Conservation (phyloP, 73 alveolate species). For the Symbiodinium pilosum region DNA sequence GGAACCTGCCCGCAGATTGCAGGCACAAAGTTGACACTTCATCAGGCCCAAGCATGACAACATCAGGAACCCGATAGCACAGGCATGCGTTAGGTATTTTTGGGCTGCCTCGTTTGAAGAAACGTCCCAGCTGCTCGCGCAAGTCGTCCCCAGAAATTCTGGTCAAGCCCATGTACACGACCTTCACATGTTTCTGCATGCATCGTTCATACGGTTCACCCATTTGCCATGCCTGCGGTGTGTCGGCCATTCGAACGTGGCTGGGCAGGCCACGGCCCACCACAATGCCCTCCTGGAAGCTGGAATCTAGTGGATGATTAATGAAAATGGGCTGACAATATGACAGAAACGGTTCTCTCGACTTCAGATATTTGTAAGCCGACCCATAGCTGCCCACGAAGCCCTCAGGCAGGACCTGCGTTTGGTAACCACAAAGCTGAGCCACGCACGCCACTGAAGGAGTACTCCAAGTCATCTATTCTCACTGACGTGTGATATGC, state of each 20-base stretch:
- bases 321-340: neutral
- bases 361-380: neutral
- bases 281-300: constrained; percentile 57
- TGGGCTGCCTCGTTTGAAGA: constrained; percentile 49
- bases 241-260: constrained; percentile 72
- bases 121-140: constrained; percentile 35
- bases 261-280: constrained; percentile 72
- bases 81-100: too few species aligned
- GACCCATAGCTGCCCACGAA: neutral
- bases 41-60: too few species aligned
- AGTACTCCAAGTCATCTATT: constrained; percentile 84
- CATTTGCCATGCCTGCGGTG: constrained; percentile 50
- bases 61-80: too few species aligned
- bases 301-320: neutral
- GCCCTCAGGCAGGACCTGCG: neutral
- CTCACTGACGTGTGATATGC: constrained; percentile 89
- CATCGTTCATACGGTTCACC: too few species aligned
- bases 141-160: constrained; percentile 64
- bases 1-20: constrained; percentile 23
- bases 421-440: neutral
- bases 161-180: constrained; percentile 57
- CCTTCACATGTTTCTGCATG: too few species aligned
- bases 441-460: constrained; percentile 72
- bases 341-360: too few species aligned
- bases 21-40: neutral